Percentiles rank a stretch among this genome's conserved stretches.
These are phyloP conservation scores for Achlya hypogyna DNA, from an alignment of 352 stramenopile genomes.

Conservation along the genomic window DNA sequence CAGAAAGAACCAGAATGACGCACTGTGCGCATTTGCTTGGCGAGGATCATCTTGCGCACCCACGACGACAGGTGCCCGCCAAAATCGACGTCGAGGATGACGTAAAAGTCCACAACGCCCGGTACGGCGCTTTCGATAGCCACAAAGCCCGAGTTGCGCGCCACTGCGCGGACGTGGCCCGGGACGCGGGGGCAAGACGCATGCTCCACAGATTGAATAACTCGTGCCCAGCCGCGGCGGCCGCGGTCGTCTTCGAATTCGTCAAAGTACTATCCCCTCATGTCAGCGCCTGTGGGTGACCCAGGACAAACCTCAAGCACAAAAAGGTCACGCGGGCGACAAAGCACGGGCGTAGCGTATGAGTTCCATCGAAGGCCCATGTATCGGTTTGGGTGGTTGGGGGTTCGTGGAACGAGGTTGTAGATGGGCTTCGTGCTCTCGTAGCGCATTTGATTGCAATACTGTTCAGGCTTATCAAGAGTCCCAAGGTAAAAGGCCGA, in stretches of 20 bases:
- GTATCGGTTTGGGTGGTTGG: neutral
- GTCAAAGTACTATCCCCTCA: slow-evolving; percentile 35
- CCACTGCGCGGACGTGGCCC: neutral
- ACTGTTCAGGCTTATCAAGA: neutral
- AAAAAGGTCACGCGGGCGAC: neutral
- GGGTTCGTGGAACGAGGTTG: neutral
- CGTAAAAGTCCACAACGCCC: neutral
- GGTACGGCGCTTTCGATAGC: neutral
- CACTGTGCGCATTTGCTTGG: neutral
- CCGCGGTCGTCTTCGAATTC: slow-evolving; percentile 47
- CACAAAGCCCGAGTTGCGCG: neutral
- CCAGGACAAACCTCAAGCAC: neutral
- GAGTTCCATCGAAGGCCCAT: slow-evolving; percentile 1
- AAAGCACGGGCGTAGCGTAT: neutral
- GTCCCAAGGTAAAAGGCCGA: neutral
- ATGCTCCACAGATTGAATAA: slow-evolving; percentile 49
- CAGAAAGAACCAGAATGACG: neutral
- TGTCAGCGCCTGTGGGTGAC: neutral
- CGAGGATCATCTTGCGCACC: neutral
- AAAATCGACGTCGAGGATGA: neutral
- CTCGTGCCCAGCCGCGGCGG: slow-evolving; percentile 47
- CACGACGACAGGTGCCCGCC: neutral
- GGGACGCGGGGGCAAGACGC: neutral
- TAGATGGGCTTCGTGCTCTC: slow-evolving; percentile 1
- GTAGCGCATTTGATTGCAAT: neutral